These are phyloP conservation scores for Phaffomyces antillensis DNA, from an alignment of 805 yeast genomes.

Conservation along the genomic window DNA sequence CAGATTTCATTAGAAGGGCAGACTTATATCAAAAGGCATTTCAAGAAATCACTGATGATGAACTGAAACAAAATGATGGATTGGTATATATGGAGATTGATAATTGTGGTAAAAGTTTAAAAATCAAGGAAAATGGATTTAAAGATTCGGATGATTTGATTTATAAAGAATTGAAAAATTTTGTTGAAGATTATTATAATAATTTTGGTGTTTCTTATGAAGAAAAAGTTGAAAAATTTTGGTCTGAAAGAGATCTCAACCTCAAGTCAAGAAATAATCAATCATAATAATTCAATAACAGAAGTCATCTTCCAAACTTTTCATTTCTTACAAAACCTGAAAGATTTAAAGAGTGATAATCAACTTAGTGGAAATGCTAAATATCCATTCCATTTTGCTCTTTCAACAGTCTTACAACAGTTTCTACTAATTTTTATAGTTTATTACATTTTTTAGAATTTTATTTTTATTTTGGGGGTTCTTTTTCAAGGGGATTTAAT, in stretches of 20 bases:
- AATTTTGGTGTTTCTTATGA: slow-evolving; percentile 27
- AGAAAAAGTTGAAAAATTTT: slow-evolving; percentile 21
- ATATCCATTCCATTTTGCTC: no score
- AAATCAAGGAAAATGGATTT: slow-evolving; percentile 19
- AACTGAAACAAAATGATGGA: slow-evolving; percentile 16
- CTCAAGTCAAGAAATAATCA: no score
- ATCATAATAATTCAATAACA: no score
- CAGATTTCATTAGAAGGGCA: slow-evolving; percentile 54
- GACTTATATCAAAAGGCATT: slow-evolving; percentile 39
- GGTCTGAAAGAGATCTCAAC: slow-evolving; percentile 3
- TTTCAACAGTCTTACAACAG: no score
- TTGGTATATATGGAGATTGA: slow-evolving; percentile 14
- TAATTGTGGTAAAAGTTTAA: slow-evolving; percentile 18
- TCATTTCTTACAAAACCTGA: no score
- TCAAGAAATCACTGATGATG: slow-evolving; percentile 30
- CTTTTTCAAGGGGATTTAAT: no score
- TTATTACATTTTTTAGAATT: no score
- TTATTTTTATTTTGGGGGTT: no score
- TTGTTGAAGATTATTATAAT: slow-evolving; percentile 27
- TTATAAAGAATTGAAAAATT: slow-evolving; percentile 22
- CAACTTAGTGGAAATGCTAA: no score
- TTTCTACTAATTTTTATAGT: no score
- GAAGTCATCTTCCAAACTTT: no score
- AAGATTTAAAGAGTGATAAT: no score
- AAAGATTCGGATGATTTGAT: slow-evolving; percentile 12